A percentile compares a stretch with the other conserved stretches of the same genome.
These are phyloP conservation scores for Boletus speciosus DNA, from an alignment of 768 basidiomycete genomes.

Conservation along the genomic window DNA sequence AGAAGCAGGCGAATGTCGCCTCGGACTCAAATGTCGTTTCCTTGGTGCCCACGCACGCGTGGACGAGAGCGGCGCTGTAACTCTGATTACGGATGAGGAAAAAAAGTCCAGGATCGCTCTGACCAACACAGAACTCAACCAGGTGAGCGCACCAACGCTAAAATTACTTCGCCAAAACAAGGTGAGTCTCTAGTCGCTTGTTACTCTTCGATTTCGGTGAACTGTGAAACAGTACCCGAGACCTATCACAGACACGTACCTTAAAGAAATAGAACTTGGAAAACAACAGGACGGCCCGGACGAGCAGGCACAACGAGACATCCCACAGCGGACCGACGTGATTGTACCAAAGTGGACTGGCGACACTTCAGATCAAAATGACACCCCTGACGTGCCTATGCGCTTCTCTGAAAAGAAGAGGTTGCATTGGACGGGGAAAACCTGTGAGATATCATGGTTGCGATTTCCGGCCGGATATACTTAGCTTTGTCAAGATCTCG, in stretches of 20 bases:
- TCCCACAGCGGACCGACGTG: not conserved
- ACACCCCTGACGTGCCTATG: constrained; percentile 65
- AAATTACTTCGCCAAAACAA: constrained; percentile 66
- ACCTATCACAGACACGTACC: constrained; percentile 61
- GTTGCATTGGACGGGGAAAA: constrained; percentile 81
- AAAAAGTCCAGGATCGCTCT: constrained; percentile 49
- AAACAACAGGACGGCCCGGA: constrained; percentile 20
- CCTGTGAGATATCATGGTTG: constrained; percentile 50
- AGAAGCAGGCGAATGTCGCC: constrained; percentile 30
- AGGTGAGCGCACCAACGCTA: constrained; percentile 52
- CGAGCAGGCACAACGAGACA: constrained; percentile 9
- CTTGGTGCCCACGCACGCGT: constrained; percentile 69
- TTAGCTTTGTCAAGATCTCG: constrained; percentile 43
- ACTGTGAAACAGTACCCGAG: constrained; percentile 50
- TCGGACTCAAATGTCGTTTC: constrained; percentile 88
- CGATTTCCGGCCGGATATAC: constrained; percentile 23
- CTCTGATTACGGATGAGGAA: constrained; percentile 52
- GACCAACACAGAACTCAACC: constrained; percentile 65
- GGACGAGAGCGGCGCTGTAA: constrained; percentile 43
- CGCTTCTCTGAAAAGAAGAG: constrained; percentile 83
- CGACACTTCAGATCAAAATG: constrained; percentile 36
- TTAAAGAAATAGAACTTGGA: constrained; percentile 45
- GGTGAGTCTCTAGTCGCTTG: constrained; percentile 36
- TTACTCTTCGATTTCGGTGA: not conserved
- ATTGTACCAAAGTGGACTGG: constrained; percentile 36